Base-by-base conservation (phyloP, 2,329 filamentous ascomycete genomes). In the Penicillium polonicum region DNA sequence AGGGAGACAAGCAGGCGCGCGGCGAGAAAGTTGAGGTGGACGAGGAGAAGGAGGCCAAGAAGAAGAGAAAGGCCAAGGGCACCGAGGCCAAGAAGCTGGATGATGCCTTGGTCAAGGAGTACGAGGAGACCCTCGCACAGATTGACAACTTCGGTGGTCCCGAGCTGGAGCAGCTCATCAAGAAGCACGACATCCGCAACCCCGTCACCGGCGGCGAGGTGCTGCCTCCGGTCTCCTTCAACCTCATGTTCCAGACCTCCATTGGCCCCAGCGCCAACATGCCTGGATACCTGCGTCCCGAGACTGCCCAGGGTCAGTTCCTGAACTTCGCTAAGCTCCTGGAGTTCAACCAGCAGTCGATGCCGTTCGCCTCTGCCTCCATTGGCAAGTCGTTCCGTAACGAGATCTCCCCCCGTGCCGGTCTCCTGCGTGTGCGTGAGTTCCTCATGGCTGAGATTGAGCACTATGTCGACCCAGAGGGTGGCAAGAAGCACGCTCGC, bases 381-480 rank as follows among this genome's bases (percentile, higher is more conserved):
- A 95, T 99, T 73, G 94, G 94, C 77, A 96, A 96, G 79, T 97
- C 93, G 2, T 97, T 96, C 84, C 87, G 94, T 70, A 99, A 99
- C 74, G 94, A 99, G 74, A 97, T 99, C 68, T 97, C 94, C 0
- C 94, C 94, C 10, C 86, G 94, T 55, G 86, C 91, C 63, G 94
- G 94, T 78, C 86, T 99, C 41, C 80, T 99, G 58, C 89, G 94
- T 68, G 94, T 99, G 43, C 90, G 94, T 68, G 94, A 99, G 76
- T 97, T 99, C 79, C 79, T 97, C 68, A 97, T 99, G 94, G 94
- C 93, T 25, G 94, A 99, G 79, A 96, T 99, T 68, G 94, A 99
- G 80, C 94, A 99, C 77, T 99, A 91, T 72, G 94, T 99, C 65
- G 94, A 99, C 70, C 94, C 94, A 12, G 83, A 94, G 70, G 87